phyloP scores from a whole-genome alignment of 768 basidiomycete species.

The Tylopilus felleus region DNA sequence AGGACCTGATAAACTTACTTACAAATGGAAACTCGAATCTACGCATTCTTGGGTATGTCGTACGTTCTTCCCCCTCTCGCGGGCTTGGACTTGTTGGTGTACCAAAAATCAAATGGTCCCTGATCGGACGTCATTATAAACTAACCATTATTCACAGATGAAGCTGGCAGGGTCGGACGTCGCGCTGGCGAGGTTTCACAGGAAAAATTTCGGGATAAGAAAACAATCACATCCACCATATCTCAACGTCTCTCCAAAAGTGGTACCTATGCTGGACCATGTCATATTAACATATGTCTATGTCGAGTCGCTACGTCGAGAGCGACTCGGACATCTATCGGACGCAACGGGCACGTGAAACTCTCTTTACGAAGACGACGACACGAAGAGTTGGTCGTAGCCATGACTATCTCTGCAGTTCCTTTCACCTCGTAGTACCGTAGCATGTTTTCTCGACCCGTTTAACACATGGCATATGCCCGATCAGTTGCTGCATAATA shows the following conservation, averaged over 20 bases:
- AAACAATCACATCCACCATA: slow-evolving; percentile 25
- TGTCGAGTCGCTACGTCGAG: slow-evolving; percentile 25
- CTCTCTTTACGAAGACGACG: background rate
- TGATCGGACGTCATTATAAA: background rate
- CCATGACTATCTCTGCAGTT: background rate
- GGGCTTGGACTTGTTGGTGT: background rate
- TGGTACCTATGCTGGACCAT: slow-evolving; percentile 24
- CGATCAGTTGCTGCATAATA: too few species aligned
- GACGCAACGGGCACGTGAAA: background rate
- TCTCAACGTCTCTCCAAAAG: slow-evolving; percentile 21
- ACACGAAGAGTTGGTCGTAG: background rate
- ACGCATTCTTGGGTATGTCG: slow-evolving; percentile 26
- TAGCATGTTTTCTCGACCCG: too few species aligned
- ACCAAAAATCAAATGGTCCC: background rate
- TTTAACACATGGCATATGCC: too few species aligned
- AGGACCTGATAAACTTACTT: slow-evolving; percentile 32
- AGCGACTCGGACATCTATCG: slow-evolving; percentile 16
- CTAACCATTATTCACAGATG: slow-evolving; percentile 15
- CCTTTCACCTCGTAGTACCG: background rate
- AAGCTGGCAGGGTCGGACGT: slow-evolving; percentile 13
- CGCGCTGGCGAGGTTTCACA: slow-evolving; percentile 20
- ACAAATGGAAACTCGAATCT: slow-evolving; percentile 34
- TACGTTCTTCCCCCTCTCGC: background rate
- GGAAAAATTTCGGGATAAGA: slow-evolving; percentile 23
- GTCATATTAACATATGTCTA: slow-evolving; percentile 28